These are phyloP conservation scores for Eimeria sp. DNA, from an alignment of 169 alveolate genomes.

Conservation along the genomic window DNA sequence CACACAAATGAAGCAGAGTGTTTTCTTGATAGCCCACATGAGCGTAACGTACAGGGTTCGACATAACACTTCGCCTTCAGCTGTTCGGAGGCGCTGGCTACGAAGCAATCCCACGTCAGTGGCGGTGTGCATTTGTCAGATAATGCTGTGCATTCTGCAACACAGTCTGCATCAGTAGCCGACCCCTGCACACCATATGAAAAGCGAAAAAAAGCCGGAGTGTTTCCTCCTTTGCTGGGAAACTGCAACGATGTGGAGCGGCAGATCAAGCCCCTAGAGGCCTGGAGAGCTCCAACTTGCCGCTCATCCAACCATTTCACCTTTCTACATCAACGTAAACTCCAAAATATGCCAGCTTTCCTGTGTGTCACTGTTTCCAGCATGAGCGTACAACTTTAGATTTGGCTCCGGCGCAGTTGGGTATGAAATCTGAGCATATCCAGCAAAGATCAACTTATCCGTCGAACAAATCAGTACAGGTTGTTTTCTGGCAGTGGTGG, in stretches of 20 bases:
- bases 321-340: neutral
- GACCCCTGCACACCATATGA: conserved; percentile 24
- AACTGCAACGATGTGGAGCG: neutral
- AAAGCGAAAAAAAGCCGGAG: neutral
- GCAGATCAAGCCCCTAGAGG: neutral
- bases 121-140: conserved; percentile 19
- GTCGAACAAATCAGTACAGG: too few species aligned
- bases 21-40: neutral
- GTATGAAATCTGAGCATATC: conserved; percentile 38
- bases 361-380: neutral
- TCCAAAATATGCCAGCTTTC: neutral
- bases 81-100: conserved; percentile 11
- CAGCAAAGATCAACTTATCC: neutral
- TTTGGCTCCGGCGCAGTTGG: conserved; percentile 64
- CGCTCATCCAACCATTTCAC: neutral
- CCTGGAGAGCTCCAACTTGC: neutral
- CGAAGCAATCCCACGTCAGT: conserved; percentile 47
- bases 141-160: conserved; percentile 27
- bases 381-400: conserved; percentile 32
- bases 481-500: too few species aligned
- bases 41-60: conserved; percentile 40
- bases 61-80: conserved; percentile 40
- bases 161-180: conserved; percentile 50
- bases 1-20: neutral
- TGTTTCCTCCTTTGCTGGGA: neutral